Evolutionary conservation across 2,329 filamentous ascomycete genomes (phyloP), one percentile per base, ranked within the genome.

Genomic region (Colletotrichum incanum): DNA sequence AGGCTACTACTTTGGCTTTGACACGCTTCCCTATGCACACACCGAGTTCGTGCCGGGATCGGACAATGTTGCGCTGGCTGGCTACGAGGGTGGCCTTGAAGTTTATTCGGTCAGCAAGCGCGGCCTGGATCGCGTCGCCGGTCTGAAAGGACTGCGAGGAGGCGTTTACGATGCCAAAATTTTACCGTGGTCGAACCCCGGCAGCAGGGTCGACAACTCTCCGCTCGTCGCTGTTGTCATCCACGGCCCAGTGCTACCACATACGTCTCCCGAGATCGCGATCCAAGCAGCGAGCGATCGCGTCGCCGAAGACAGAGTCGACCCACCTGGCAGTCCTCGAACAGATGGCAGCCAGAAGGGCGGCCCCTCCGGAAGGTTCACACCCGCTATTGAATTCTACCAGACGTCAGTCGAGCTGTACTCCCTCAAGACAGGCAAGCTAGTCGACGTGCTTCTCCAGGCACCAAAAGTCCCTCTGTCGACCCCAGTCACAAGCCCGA

Each of bases 381-480:
- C 78, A 49, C 75, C 83, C 49, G 76, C 80, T 6, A 85, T 91
- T 71, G 88, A 90, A 61, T 87, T 88, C 58, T 97, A 96, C 78
- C 95, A 97, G 81, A 98, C 95, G 0, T 92, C 93, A 0, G 94
- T 98, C 7, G 94, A 98, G 76, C 86, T 98, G 0, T 97, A 96
- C 81, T 98, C 95, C 1, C 84, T 98, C 72, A 91, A 89, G 76
- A 93, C 92, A n/a, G 92, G 91, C 76, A 87, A 89, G 73, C 89
- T 90, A 67, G 83, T 98, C 66, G 89, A 92, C 34, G 93, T 93
- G 0, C 85, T 98, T 11, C 91, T 97, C 72, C 89, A 91, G 76
- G 91, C 92, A 54, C 89, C 93, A 61, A 86, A 90, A 79, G 85
- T 90, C 65, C 84, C 90, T 58, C 81, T 93, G 76, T 86, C 88